These are phyloP conservation scores for Fusarium pseudograminearum DNA, from an alignment of 2,329 filamentous ascomycete species.

Conservation along the genomic window DNA sequence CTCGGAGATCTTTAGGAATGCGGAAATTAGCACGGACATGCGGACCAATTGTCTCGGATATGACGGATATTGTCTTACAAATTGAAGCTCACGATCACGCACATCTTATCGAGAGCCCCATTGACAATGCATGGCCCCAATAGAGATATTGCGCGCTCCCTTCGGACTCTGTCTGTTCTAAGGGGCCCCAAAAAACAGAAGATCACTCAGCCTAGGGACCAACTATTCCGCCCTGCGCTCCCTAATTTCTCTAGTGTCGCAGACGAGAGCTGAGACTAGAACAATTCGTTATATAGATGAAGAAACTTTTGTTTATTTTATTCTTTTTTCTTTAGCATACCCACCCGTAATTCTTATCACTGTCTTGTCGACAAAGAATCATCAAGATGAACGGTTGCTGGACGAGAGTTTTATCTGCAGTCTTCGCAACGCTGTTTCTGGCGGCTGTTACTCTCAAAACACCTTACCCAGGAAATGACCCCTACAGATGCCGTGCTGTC, in stretches of 20 bases:
- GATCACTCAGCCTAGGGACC: too few species aligned
- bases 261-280: background rate
- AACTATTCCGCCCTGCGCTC: background rate
- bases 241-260: background rate
- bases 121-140: background rate
- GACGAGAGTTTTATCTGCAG: background rate
- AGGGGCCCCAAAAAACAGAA: too few species aligned
- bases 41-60: background rate
- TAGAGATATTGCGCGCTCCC: background rate
- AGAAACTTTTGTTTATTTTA: background rate
- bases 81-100: background rate
- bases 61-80: background rate
- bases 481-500: slow-evolving; percentile 65
- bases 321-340: background rate
- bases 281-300: background rate
- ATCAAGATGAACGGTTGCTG: background rate
- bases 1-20: too few species aligned
- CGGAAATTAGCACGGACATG: background rate
- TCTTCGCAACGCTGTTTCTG: background rate
- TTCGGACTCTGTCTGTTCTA: background rate
- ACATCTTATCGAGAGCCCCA: background rate
- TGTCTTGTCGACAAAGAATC: background rate
- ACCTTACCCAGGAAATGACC: slow-evolving; percentile 53
- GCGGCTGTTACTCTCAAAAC: slow-evolving; percentile 1
- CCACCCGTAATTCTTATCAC: background rate